A percentile compares a stretch with the other conserved stretches of the same genome.
Evolutionary conservation across 345 rosid genomes (phyloP).

Genomic region (Citropsis articulata): DNA sequence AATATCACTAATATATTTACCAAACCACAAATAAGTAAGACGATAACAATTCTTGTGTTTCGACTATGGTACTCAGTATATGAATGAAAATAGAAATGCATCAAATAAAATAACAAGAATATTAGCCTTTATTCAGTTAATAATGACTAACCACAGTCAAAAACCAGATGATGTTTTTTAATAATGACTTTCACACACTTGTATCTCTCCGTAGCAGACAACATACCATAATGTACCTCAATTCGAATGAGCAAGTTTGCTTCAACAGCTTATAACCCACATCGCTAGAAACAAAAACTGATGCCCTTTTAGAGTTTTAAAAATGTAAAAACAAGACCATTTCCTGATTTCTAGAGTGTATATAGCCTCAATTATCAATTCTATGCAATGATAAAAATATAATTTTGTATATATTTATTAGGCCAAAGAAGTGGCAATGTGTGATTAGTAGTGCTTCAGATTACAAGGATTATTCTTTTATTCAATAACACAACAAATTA

Average conservation of each 20-base stretch:
- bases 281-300: background rate
- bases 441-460: background rate
- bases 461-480: background rate
- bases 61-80: background rate
- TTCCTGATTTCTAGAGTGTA: background rate
- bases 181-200: background rate
- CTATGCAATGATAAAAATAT: background rate
- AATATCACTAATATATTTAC: constrained; percentile 13
- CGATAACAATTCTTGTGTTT: background rate
- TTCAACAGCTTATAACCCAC: constrained; percentile 3
- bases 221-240: background rate
- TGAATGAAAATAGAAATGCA: background rate
- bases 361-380: background rate
- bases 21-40: constrained; percentile 2
- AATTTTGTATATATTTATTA: too few relatives aligned
- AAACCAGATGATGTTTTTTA: background rate
- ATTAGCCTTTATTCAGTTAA: background rate
- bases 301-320: background rate
- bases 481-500: background rate
- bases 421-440: background rate
- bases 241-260: constrained; percentile 1
- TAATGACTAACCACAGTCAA: background rate
- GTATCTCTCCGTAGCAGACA: background rate
- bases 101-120: background rate
- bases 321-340: background rate